Conservation (phyloP, 345 rosid genomes). For the Arabis hirsuta region DNA sequence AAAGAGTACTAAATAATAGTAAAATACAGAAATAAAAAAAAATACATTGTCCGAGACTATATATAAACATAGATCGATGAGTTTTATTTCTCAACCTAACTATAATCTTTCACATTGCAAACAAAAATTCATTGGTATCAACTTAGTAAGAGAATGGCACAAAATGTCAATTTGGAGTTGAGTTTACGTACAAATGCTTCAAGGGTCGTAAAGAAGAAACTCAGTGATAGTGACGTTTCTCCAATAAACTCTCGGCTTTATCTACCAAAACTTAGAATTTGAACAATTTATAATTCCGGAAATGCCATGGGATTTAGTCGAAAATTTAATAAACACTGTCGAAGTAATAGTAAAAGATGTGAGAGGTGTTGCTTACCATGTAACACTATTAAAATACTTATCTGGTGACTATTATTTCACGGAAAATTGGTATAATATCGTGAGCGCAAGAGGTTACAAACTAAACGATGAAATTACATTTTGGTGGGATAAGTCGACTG, state of each 20-base stretch:
- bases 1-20: neutral
- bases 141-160: neutral
- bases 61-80: neutral
- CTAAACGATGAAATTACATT: neutral
- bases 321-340: neutral
- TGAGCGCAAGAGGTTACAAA: neutral
- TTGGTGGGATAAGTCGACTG: neutral
- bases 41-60: neutral
- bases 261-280: neutral
- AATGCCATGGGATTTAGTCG: neutral
- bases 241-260: neutral
- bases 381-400: neutral
- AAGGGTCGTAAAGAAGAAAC: neutral
- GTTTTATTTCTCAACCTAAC: no score
- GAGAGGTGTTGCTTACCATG: neutral
- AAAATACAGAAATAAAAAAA: no score
- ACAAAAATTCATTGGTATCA: neutral
- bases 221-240: neutral
- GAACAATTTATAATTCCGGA: neutral
- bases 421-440: neutral
- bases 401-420: neutral
- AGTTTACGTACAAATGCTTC: neutral
- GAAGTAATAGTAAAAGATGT: constrained; percentile 9
- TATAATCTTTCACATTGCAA: neutral
- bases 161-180: neutral